Evolutionary conservation across 129 eudicot genomes (phyloP).

Genomic region (Kitagawia praeruptora): DNA sequence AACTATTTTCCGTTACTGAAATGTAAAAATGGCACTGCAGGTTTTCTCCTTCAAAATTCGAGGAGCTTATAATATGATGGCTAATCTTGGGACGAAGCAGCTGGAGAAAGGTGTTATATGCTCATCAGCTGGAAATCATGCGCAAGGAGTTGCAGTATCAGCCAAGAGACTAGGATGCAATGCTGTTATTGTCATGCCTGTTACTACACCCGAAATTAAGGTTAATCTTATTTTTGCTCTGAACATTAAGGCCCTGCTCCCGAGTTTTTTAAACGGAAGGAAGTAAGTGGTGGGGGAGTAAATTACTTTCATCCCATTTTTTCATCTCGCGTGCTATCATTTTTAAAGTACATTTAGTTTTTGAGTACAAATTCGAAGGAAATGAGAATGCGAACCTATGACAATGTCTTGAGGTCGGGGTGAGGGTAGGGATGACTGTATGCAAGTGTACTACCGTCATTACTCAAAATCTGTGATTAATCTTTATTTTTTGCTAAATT

Average conservation of each 20-base stretch:
- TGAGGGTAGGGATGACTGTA: neutral
- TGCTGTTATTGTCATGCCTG: conserved; percentile 97
- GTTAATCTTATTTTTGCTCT: conserved; percentile 20
- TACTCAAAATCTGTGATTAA: neutral
- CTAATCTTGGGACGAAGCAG: conserved; percentile 75
- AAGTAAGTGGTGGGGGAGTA: too few relatives aligned
- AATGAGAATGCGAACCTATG: neutral
- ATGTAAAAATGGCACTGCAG: neutral
- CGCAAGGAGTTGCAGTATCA: conserved; percentile 95
- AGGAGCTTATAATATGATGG: conserved; percentile 99
- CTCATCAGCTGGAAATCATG: conserved; percentile 98
- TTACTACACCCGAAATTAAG: conserved; percentile 91
- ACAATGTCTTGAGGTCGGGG: neutral
- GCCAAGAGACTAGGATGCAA: conserved; percentile 75
- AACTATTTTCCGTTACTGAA: too few relatives aligned
- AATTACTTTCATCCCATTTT: neutral
- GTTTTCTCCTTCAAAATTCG: conserved; percentile 73
- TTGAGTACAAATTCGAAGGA: neutral
- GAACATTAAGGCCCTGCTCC: neutral
- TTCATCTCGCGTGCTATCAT: neutral
- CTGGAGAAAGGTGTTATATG: conserved; percentile 74
- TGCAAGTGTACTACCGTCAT: neutral
- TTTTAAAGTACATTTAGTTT: neutral
- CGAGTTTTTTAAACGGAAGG: neutral
- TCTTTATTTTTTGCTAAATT: neutral